These are phyloP conservation scores for Kwoniella sp. DNA, from an alignment of 768 basidiomycete species.

Conservation along the genomic window DNA sequence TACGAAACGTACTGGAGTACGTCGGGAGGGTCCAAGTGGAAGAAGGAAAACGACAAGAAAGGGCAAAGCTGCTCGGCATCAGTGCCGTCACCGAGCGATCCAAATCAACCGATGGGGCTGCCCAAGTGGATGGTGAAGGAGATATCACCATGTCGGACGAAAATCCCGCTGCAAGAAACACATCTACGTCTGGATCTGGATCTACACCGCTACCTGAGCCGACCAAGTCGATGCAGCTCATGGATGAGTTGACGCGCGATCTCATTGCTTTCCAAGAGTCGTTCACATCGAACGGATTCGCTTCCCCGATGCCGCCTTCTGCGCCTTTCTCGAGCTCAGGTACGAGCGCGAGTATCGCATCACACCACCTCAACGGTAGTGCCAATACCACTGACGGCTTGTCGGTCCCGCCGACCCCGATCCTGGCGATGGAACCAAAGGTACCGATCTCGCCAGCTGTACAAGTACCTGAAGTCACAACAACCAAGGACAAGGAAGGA, in stretches of 20 bases:
- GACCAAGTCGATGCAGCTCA: constrained; percentile 60
- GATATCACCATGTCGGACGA: constrained; percentile 18
- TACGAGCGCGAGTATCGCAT: constrained; percentile 9
- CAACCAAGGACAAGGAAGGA: background rate
- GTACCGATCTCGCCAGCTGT: constrained; percentile 1
- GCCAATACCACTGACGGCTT: constrained; percentile 6
- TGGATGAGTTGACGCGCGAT: constrained; percentile 91
- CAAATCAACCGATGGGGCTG: background rate
- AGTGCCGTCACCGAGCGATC: constrained; percentile 7
- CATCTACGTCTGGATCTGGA: background rate
- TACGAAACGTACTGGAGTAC: constrained; percentile 86
- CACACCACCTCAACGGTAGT: constrained; percentile 21
- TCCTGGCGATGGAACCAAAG: background rate
- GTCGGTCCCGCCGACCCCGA: background rate
- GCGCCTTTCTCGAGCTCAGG: background rate
- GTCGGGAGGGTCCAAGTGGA: constrained; percentile 69
- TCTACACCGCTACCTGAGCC: constrained; percentile 62
- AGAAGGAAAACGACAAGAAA: constrained; percentile 42
- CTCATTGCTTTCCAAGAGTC: constrained; percentile 84
- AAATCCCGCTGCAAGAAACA: background rate
- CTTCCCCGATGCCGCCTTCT: constrained; percentile 33
- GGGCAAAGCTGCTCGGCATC: constrained; percentile 48
- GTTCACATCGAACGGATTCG: constrained; percentile 58
- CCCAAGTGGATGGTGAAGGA: constrained; percentile 10
- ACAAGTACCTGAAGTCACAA: background rate